phyloP scores from a whole-genome alignment of 805 yeast species.

The Yarrowia sp. region DNA sequence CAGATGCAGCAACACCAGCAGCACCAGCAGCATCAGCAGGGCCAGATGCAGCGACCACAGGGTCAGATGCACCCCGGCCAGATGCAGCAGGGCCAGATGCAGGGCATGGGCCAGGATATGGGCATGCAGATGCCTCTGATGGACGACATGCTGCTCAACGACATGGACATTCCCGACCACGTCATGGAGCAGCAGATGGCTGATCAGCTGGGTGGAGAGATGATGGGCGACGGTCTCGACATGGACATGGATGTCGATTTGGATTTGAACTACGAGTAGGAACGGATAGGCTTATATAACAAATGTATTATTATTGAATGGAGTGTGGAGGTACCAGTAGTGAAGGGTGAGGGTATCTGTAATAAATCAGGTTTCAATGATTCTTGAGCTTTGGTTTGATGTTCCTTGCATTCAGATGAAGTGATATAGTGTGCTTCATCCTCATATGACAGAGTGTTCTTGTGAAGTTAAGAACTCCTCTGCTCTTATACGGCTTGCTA shows the following conservation, averaged over 20 bases:
- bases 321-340: no score
- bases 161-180: slow-evolving; percentile 27
- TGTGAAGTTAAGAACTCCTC: no score
- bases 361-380: no score
- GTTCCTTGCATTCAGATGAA: no score
- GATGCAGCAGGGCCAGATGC: slow-evolving; percentile 20
- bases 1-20: background rate
- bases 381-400: no score
- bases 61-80: slow-evolving; percentile 20
- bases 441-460: no score
- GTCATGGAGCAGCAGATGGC: slow-evolving; percentile 29
- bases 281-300: background rate
- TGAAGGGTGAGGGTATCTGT: no score
- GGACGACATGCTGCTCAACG: slow-evolving; percentile 24
- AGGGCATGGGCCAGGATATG: slow-evolving; percentile 26
- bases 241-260: slow-evolving; percentile 23
- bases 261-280: slow-evolving; percentile 23
- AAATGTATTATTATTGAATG: slow-evolving; percentile 11
- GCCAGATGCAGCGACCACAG: background rate
- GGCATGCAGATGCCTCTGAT: slow-evolving; percentile 19
- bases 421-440: no score
- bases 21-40: slow-evolving; percentile 4
- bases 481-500: no score
- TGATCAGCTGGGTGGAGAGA: slow-evolving; percentile 23
- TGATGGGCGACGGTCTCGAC: slow-evolving; percentile 24